Evolutionary conservation across 2,329 filamentous ascomycete species (phyloP), one percentile per base, ranked within the genome.

Genomic region (Hypoxylon sp.): DNA sequence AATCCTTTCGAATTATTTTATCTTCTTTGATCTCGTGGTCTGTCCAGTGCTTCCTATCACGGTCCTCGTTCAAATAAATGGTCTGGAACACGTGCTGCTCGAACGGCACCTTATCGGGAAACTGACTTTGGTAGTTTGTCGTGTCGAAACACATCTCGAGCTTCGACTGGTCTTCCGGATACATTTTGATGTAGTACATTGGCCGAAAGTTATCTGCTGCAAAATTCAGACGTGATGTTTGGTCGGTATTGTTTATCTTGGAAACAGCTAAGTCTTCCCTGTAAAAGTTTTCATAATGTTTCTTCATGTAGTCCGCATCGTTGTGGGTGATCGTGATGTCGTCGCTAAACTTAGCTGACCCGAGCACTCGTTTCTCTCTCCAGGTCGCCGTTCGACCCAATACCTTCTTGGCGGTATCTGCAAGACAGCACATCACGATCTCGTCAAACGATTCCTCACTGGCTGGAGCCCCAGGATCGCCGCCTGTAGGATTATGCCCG

Each of bases 321-420:
- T 75, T 80, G 66, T 89, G 86, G 1, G 86, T 89, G 55, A 89
- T 78, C 9, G 86, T 89, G 46, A 89, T 81, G 66, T 90, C 87
- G 72, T 89, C 81, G 63, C 80, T 83, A 68, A 88, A 84, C 51
- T 83, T 83, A 7, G 87, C 87, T 11, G 84, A 82, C n/a, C 87
- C 85, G 0, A 92, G 80, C 7, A 93, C 81, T 31, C 79, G 78
- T 37, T 76, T 82, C 67, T 92, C 88, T 27, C 79, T 76, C 74
- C 80, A 76, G 5, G 79, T 79, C 17, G 83, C 80, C 2, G 78
- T 80, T 4, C 77, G 74, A 32, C 78, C 78, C 1, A 89, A 77
- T 3, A 89, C 75, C 9, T 78, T 77, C 50, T 85, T 82, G 8
- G 84, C 79, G 3, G 83, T 84, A 62, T 89, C 86, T 11, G 86